These are phyloP conservation scores for Phytophthora chlamydospora DNA, from an alignment of 352 stramenopile species.

Conservation along the genomic window DNA sequence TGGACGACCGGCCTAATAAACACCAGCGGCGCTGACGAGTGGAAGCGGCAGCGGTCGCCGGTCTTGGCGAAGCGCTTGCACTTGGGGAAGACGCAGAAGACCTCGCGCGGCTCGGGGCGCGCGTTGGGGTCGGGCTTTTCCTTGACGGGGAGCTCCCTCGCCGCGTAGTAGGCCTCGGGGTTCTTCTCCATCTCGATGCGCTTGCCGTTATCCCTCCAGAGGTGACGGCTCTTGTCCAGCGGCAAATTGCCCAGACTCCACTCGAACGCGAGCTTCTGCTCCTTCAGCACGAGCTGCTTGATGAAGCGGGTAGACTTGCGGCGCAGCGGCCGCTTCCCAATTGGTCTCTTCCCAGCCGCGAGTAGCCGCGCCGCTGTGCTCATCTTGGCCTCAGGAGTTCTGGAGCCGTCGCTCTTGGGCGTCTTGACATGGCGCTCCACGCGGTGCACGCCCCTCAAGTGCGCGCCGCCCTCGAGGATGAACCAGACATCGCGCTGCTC, in stretches of 20 bases:
- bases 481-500: slow-evolving; percentile 67
- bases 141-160: slow-evolving; percentile 7
- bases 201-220: slow-evolving; percentile 70
- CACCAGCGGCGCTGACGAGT: slow-evolving; percentile 40
- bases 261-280: slow-evolving; percentile 59
- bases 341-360: slow-evolving; percentile 5
- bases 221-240: slow-evolving; percentile 44
- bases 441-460: slow-evolving; percentile 22
- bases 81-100: slow-evolving; percentile 50
- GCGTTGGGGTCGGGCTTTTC: slow-evolving; percentile 16
- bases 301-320: slow-evolving; percentile 35
- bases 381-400: not conserved
- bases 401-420: not conserved
- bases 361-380: not conserved
- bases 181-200: slow-evolving; percentile 52
- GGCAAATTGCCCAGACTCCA: slow-evolving; percentile 73
- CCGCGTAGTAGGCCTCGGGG: slow-evolving; percentile 6
- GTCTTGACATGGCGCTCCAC: slow-evolving; percentile 41
- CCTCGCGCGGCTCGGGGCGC: slow-evolving; percentile 43
- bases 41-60: slow-evolving; percentile 65
- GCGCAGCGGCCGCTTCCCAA: slow-evolving; percentile 10
- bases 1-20: slow-evolving; percentile 21
- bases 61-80: slow-evolving; percentile 73
- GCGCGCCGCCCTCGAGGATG: slow-evolving; percentile 44
- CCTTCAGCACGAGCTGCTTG: slow-evolving; percentile 46